phyloP scores from a whole-genome alignment of 345 rosid species.

The Citrus sp. region DNA sequence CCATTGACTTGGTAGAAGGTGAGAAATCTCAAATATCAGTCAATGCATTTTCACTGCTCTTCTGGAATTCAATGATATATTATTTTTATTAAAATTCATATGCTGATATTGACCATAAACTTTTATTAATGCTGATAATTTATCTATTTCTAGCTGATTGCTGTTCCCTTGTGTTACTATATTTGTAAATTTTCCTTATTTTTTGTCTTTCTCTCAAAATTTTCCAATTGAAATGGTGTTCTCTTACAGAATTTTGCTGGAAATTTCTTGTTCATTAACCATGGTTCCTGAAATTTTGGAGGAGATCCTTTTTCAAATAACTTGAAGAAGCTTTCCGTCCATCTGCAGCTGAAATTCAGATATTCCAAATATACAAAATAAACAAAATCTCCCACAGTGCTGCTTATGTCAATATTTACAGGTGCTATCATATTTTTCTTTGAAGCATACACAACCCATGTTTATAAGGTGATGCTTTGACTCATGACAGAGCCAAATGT shows the following conservation, averaged over 20 bases:
- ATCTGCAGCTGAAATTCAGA: not conserved
- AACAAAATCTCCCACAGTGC: not conserved
- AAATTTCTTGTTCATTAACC: not conserved
- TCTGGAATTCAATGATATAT: not conserved
- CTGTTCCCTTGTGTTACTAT: not conserved
- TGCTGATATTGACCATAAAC: not conserved
- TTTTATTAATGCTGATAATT: not conserved
- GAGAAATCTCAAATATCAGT: not conserved
- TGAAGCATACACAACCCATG: not conserved
- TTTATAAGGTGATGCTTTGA: not conserved
- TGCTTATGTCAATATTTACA: not conserved
- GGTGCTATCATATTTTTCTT: not conserved
- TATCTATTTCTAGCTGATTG: not conserved
- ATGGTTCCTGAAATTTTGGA: not conserved
- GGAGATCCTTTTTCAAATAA: not conserved
- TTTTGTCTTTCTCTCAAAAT: not conserved
- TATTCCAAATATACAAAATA: not conserved
- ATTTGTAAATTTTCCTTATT: not conserved
- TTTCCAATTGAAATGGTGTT: not conserved
- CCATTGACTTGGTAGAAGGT: not conserved
- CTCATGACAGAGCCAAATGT: not conserved
- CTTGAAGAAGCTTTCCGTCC: not conserved
- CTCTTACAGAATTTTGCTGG: not conserved
- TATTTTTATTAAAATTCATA: not conserved
- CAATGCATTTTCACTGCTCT: not conserved